Percentiles rank a stretch among this genome's conserved stretches.
Conservation (phyloP, 805 yeast species). For the Pichia membranifaciens region DNA sequence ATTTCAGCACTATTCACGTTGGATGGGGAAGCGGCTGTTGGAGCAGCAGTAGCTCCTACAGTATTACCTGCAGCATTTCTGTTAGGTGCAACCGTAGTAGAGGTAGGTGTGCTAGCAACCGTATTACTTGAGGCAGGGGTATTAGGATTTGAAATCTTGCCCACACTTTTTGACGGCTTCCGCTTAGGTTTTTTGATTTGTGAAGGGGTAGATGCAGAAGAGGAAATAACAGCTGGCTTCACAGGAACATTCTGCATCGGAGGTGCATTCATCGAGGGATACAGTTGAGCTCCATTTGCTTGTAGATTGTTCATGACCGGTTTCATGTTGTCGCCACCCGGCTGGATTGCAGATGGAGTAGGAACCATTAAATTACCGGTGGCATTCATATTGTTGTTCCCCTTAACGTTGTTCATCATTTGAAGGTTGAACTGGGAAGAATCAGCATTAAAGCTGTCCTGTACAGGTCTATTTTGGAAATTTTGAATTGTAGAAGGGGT, state of each 20-base stretch:
- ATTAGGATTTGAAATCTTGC: constrained; percentile 2
- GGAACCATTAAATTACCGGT: no score
- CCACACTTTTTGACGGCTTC: not conserved
- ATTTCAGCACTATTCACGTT: constrained; percentile 9
- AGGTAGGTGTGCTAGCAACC: constrained; percentile 8
- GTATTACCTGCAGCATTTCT: not conserved
- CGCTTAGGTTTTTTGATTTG: constrained; percentile 2
- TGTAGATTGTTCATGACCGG: not conserved
- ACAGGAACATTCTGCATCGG: not conserved
- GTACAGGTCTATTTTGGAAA: not conserved
- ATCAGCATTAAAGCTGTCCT: not conserved
- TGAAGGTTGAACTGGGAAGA: not conserved
- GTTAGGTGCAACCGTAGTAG: not conserved
- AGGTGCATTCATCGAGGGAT: not conserved
- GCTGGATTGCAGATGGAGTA: no score
- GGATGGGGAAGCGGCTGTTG: constrained; percentile 3
- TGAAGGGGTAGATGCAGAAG: not conserved
- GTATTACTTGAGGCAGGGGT: constrained; percentile 10
- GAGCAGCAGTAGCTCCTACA: constrained; percentile 2
- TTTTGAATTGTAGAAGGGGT: constrained; percentile 13
- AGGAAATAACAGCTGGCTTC: no score
- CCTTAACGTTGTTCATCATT: not conserved
- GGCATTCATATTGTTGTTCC: not conserved
- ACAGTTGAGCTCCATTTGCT: not conserved
- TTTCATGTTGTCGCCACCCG: not conserved